Base-by-base conservation (phyloP, 2,329 filamentous ascomycete species). In the Exophiala viscosa region DNA sequence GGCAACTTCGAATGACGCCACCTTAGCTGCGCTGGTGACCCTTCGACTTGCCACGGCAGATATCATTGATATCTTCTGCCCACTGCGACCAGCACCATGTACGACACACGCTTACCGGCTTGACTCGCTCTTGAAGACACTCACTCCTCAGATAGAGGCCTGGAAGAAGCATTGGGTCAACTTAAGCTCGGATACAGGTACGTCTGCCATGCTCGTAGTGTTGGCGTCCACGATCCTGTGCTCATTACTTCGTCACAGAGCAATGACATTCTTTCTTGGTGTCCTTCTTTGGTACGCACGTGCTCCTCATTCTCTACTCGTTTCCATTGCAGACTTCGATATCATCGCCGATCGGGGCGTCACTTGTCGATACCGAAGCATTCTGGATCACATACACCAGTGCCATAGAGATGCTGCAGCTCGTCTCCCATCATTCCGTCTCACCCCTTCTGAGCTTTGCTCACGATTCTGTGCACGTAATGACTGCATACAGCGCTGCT, bases 381-480 rank as follows among this genome's bases (percentile, higher is more conserved):
- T 47, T 62, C 10, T 61, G 59, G 59, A 52, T 58, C 10, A 61
- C 59, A 38, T 60, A 62, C 38, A 50, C 60, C 17, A 48, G 62
- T 65, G n/a, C 59, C 66, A 1, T 72, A 64, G 59, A 63, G 15
- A 66, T 66, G 65, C 55, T 73, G 3, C 61, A 64, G 15, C 50
- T 71, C 15, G 67, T 71, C 14, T 62, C 64, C 4, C 11, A 48
- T 13, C 45, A 33, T 13, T 45, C 60, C 11, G 59, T 65, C 44
- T 53, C 66, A 0, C 64, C 66, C 2, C 64, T 65, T 39, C 59
- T 73, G 0, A 72, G 69, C 50, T 73, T 72, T 56, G 68, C 66
- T 2, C 70, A 73, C 54, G 70, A 73, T 46, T 72, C 70, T 1
- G 62, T 74, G 4, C 71, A 73, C 54, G 69, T 72, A 11, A 73